Conservation (phyloP, 495 filamentous ascomycete genomes). For the Lasiosphaeriaceae sp. region DNA sequence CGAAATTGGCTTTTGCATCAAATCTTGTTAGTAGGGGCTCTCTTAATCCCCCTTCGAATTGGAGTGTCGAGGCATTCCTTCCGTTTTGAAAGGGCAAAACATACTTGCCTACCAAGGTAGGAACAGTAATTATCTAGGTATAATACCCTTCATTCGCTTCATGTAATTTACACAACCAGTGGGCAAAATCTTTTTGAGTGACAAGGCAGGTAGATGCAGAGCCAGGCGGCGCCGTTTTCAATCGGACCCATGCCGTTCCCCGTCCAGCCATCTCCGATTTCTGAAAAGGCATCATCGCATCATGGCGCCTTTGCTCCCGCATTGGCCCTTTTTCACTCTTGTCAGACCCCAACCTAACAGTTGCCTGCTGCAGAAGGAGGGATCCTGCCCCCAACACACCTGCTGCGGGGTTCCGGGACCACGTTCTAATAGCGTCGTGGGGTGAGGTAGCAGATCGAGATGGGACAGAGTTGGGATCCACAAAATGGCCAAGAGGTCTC, state of each 20-base stretch:
- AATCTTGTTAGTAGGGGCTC: not conserved
- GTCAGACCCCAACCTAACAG: not conserved
- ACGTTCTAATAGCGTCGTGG: too few relatives aligned
- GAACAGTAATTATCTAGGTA: too few relatives aligned
- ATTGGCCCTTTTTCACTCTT: not conserved
- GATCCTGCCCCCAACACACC: not conserved
- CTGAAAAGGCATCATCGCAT: not conserved
- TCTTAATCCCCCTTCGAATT: not conserved
- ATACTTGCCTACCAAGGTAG: not conserved
- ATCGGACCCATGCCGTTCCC: too few relatives aligned
- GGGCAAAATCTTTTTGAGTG: too few relatives aligned
- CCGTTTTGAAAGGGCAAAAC: not conserved
- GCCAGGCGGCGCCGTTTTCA: too few relatives aligned
- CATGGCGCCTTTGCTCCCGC: not conserved
- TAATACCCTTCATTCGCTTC: too few relatives aligned
- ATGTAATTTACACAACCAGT: too few relatives aligned
- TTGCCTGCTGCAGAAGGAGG: not conserved
- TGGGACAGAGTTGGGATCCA: too few relatives aligned
- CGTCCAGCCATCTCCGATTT: not conserved
- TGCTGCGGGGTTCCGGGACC: too few relatives aligned
- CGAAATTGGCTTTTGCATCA: not conserved
- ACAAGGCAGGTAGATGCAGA: too few relatives aligned
- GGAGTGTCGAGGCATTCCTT: not conserved
- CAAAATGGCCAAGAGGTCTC: too few relatives aligned
- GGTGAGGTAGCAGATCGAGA: too few relatives aligned